These are phyloP conservation scores for Geotrichum restrictum DNA, from an alignment of 1,139 yeast genomes.

Conservation along the genomic window DNA sequence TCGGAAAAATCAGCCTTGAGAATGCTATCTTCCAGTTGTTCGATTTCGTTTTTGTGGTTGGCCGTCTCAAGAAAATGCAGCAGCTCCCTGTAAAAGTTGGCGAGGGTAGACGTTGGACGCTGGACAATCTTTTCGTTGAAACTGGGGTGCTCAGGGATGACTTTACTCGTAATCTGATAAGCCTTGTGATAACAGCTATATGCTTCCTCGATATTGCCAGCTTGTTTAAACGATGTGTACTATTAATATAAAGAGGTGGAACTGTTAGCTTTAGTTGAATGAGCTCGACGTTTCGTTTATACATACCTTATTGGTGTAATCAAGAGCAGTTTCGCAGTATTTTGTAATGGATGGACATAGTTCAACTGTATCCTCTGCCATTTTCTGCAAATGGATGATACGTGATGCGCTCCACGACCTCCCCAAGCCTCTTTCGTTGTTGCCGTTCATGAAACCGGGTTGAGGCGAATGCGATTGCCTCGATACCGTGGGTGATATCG, in stretches of 20 bases:
- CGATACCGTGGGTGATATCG: constrained; percentile 9
- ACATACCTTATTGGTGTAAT: constrained; percentile 4
- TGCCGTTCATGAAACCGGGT: background rate
- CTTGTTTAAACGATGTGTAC: constrained; percentile 2
- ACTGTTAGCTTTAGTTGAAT: background rate
- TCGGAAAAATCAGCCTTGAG: background rate
- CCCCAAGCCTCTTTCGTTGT: background rate
- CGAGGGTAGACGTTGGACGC: constrained; percentile 10
- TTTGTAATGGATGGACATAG: constrained; percentile 3
- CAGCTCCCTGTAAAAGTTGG: constrained; percentile 3
- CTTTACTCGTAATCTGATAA: constrained; percentile 16
- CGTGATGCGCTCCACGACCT: constrained; percentile 5
- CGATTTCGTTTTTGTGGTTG: background rate
- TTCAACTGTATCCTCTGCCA: constrained; percentile 11
- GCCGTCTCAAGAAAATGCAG: constrained; percentile 6
- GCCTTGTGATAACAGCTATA: constrained; percentile 19
- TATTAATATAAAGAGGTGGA: too few species aligned
- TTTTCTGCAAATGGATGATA: constrained; percentile 11
- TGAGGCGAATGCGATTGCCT: constrained; percentile 2
- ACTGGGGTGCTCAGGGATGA: constrained; percentile 21
- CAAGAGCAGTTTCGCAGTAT: background rate
- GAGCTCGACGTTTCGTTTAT: too few species aligned
- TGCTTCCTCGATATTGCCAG: constrained; percentile 21
- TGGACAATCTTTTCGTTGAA: constrained; percentile 17
- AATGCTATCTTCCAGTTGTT: constrained; percentile 10